A percentile compares a stretch with the other conserved stretches of the same genome.
Conservation (phyloP, 306 rosid genomes). For the Quercus parvula region DNA sequence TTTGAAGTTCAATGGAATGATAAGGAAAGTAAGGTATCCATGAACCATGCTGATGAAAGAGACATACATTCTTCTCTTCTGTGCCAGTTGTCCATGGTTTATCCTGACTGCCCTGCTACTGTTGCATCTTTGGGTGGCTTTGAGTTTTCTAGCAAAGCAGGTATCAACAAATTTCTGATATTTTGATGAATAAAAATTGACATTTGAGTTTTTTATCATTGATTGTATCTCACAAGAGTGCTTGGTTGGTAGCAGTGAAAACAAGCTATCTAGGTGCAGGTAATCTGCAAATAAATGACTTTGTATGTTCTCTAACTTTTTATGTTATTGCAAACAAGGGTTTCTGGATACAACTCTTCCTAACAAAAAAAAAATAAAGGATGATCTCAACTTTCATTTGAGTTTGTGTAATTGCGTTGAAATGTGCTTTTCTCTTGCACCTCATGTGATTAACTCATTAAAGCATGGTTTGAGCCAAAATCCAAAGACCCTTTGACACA, state of each 20-base stretch:
- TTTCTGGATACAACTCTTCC: not conserved
- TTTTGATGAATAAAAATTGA: not conserved
- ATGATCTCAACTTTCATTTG: not conserved
- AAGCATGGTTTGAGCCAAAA: not conserved
- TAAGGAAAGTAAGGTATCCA: constrained; percentile 21
- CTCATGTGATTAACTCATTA: not conserved
- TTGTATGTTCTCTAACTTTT: constrained; percentile 47
- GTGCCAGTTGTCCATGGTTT: constrained; percentile 54
- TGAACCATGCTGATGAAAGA: constrained; percentile 27
- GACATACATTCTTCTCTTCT: constrained; percentile 51
- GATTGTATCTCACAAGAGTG: constrained; percentile 18
- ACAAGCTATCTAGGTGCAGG: constrained; percentile 50
- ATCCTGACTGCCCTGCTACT: constrained; percentile 48
- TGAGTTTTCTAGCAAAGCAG: constrained; percentile 59
- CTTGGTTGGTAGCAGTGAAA: constrained; percentile 55
- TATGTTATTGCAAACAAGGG: not conserved
- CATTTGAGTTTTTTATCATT: not conserved
- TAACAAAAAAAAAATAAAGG: not conserved
- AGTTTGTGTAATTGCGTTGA: not conserved
- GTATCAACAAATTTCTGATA: constrained; percentile 16
- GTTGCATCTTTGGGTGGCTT: constrained; percentile 51
- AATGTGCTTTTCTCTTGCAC: not conserved
- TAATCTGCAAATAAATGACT: constrained; percentile 45
- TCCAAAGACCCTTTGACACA: not conserved
- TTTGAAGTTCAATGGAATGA: constrained; percentile 51